Conservation (phyloP, 805 yeast species). For the Metschnikowia lochheadii region DNA sequence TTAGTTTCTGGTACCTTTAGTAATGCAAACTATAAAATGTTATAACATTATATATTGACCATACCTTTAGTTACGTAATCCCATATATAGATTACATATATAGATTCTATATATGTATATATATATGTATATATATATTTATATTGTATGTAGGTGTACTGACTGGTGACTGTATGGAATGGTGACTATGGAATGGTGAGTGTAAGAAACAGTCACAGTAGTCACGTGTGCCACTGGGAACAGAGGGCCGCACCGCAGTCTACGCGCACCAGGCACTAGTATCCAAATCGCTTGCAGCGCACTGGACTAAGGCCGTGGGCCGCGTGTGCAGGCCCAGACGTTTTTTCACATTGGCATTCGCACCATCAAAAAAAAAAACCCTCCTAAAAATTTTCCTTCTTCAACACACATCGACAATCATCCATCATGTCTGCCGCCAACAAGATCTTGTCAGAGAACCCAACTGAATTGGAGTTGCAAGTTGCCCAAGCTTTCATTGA, state of each 20-base stretch:
- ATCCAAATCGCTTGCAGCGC: background rate
- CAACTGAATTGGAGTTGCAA: slow-evolving; percentile 98
- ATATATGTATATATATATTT: no score
- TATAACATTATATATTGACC: no score
- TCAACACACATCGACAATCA: slow-evolving; percentile 15
- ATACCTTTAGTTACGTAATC: no score
- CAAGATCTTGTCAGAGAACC: slow-evolving; percentile 91
- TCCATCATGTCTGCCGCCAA: slow-evolving; percentile 89
- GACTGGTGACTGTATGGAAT: no score
- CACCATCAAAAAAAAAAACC: slow-evolving; percentile 12
- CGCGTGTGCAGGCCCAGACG: slow-evolving; percentile 11
- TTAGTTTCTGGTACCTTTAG: no score
- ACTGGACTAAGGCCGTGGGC: background rate
- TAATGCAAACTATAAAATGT: no score
- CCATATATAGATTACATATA: no score
- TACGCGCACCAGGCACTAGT: background rate
- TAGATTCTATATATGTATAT: no score
- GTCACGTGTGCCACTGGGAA: background rate
- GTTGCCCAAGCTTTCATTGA: slow-evolving; percentile 98
- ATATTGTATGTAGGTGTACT: no score
- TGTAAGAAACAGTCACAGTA: background rate
- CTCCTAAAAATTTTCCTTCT: slow-evolving; percentile 14
- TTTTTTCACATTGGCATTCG: slow-evolving; percentile 12
- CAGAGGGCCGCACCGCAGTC: background rate
- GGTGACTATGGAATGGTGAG: no score